phyloP scores from a whole-genome alignment of 345 rosid species.

The Lumnitzera littorea region DNA sequence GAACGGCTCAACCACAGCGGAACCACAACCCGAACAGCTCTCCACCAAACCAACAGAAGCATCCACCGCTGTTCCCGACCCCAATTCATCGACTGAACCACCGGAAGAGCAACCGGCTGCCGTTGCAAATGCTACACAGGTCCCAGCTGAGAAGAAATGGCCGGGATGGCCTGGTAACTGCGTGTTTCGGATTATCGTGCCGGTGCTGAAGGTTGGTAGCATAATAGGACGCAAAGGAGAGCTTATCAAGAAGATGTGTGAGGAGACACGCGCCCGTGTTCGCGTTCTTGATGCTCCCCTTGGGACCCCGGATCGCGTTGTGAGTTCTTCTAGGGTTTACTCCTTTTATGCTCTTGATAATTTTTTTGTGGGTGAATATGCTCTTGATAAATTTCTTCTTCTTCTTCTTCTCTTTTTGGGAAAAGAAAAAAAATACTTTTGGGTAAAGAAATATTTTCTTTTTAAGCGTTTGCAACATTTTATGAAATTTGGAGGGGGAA shows the following conservation, averaged over 20 bases:
- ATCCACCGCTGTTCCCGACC: too few relatives aligned
- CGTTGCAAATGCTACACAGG: conserved; percentile 2
- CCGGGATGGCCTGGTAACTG: conserved; percentile 91
- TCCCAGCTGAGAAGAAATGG: conserved; percentile 44
- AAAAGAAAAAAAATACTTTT: too few relatives aligned
- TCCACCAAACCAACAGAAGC: too few relatives aligned
- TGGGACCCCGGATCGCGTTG: conserved; percentile 59
- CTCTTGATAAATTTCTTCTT: not conserved
- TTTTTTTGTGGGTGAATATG: not conserved
- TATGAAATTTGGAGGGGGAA: too few relatives aligned
- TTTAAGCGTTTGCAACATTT: too few relatives aligned
- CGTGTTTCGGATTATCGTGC: conserved; percentile 74
- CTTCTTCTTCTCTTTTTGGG: not conserved
- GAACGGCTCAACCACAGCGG: too few relatives aligned
- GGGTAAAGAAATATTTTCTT: too few relatives aligned
- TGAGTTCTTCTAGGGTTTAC: conserved; percentile 17
- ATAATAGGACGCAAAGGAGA: conserved; percentile 87
- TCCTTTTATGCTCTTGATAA: not conserved
- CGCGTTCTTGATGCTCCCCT: conserved; percentile 70
- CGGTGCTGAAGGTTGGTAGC: conserved; percentile 68
- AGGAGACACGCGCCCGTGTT: conserved; percentile 78
- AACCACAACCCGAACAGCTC: too few relatives aligned
- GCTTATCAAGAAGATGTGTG: conserved; percentile 84
- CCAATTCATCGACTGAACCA: too few relatives aligned
- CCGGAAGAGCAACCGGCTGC: not conserved